A percentile compares a stretch with the other conserved stretches of the same genome.
Conservation (phyloP, 495 filamentous ascomycete genomes). For the Neurospora sublineolata region DNA sequence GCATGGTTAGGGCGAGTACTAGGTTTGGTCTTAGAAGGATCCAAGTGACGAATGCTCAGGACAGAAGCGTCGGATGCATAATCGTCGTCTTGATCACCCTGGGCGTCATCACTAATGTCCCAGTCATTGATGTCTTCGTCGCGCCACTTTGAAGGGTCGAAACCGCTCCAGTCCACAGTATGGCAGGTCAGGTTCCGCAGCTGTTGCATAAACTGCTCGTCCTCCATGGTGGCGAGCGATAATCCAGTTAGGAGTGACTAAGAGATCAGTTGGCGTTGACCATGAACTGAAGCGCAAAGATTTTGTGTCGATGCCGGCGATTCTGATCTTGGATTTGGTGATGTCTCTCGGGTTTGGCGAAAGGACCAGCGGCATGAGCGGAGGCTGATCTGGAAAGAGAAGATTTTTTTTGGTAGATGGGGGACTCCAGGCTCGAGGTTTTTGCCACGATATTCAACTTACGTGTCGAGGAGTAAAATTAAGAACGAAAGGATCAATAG, state of each 20-base stretch:
- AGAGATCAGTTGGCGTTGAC: background rate
- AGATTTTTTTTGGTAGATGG: background rate
- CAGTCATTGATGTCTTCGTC: background rate
- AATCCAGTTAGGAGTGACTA: background rate
- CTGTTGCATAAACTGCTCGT: conserved; percentile 2
- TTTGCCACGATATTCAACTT: background rate
- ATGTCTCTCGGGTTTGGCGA: background rate
- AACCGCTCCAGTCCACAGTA: conserved; percentile 5
- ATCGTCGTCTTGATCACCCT: background rate
- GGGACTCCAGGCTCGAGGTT: background rate
- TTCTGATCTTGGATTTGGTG: background rate
- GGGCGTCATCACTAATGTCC: background rate
- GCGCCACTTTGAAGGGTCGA: conserved; percentile 10
- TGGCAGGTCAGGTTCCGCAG: conserved; percentile 8
- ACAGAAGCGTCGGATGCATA: conserved; percentile 12
- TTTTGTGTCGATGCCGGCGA: background rate
- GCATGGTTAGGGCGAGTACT: background rate
- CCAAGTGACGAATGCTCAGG: conserved; percentile 9
- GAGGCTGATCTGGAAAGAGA: background rate
- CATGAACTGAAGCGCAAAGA: background rate
- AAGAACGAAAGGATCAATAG: background rate
- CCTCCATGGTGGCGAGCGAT: conserved; percentile 1
- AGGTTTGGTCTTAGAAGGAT: background rate
- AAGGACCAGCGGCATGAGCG: background rate
- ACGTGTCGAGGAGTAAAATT: background rate